These are phyloP conservation scores for Scenedesmus sp. DNA, from an alignment of 163 green algal species.

Conservation along the genomic window DNA sequence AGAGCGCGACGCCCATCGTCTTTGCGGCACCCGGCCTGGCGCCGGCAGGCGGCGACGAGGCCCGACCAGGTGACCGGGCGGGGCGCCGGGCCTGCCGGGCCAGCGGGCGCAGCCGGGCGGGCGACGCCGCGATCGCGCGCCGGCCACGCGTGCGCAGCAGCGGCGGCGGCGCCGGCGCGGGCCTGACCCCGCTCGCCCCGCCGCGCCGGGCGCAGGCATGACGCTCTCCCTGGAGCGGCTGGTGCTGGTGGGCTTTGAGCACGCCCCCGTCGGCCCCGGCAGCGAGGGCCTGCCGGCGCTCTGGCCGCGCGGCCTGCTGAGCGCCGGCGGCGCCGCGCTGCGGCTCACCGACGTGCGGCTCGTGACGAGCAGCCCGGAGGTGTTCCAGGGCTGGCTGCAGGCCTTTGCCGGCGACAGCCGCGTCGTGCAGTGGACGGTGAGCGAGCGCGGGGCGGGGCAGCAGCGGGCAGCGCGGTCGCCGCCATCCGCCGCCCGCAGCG, in stretches of 20 bases:
- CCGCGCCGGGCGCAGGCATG: not conserved
- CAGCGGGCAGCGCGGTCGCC: not conserved
- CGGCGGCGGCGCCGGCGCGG: not conserved
- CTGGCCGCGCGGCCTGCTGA: conserved; percentile 16
- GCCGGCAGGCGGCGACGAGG: no score
- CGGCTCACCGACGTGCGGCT: conserved; percentile 28
- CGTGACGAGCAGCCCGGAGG: not conserved
- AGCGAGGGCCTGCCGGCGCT: not conserved
- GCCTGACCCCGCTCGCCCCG: not conserved
- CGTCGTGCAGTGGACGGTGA: conserved; percentile 20
- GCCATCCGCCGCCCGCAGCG: not conserved
- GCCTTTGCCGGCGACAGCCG: not conserved
- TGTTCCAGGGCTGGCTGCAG: not conserved
- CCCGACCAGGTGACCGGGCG: no score
- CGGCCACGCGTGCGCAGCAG: not conserved
- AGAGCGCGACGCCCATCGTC: no score
- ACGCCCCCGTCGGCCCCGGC: not conserved
- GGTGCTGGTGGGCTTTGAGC: conserved; percentile 34
- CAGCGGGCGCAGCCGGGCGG: no score
- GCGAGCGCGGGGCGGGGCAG: not conserved
- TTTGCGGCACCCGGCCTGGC: no score
- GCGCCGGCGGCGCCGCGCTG: not conserved
- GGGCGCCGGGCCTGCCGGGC: no score
- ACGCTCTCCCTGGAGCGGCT: conserved; percentile 6
- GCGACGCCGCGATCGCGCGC: no score